Evolutionary conservation across 164 flowering plant genomes (phyloP), one percentile per base, ranked within the genome.

Genomic region (Nymphaea thermarum): DNA sequence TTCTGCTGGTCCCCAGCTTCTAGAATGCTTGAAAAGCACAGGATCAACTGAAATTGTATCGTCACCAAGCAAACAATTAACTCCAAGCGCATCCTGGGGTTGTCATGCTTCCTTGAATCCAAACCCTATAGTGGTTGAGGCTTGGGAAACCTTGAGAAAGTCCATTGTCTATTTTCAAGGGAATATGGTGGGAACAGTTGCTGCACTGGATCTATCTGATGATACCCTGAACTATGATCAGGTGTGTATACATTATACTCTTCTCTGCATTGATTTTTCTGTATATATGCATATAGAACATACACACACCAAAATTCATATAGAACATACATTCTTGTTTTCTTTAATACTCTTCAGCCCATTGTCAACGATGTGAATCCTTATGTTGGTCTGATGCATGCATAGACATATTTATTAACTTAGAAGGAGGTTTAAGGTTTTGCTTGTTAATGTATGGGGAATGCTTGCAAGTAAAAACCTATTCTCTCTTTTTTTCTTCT

Each of bases 201-300:
- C 87, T 3, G 85, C 87, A 41, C 71, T 71, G 77, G 83, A 83
- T 67, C 80, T 78, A 0, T 73, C 71, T 6, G 79, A 79, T 60
- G 76, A 77, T 72, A 77, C 83, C 2, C 65, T 80, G 60, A 82
- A 83, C 62, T 83, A 83, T 60, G 85, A 83, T 71, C 86, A 81
- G 78, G 85, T 83, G 42, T 7, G 5, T 6, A 7, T 44, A 14
- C 11, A 43, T 11, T 65, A 2, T 8, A 11, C 6, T 43, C 51
- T 25, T 65, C 6, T 43, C 43, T 12, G 45, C 67, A 4, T 15
- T 62, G 17, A 44, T 14, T 43, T 44, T 43, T 65, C 53, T 43
- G 4, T 10, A 43, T 10, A 41, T 6, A 4, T 41, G 44, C 66
- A 64, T 64, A 41, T 64, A 25, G 36, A 25, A 25, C 36, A 25